Evolutionary conservation across 495 filamentous ascomycete species (phyloP).

Genomic region (Aspergillus conjunctus): DNA sequence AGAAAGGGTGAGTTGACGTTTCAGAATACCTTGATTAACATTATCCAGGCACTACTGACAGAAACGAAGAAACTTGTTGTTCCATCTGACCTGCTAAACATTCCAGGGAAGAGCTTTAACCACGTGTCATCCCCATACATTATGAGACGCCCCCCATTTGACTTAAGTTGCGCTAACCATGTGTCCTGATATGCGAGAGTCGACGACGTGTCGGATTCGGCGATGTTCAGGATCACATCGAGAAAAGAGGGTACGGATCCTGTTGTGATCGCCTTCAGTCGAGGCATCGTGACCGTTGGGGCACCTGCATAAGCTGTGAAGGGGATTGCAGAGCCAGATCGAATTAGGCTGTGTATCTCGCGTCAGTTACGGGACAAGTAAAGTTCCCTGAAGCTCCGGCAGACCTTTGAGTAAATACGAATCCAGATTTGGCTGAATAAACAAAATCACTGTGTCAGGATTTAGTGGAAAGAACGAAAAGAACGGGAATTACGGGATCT

Average conservation of each 20-base stretch:
- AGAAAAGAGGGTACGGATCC: constrained; percentile 96
- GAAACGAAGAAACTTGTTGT: constrained; percentile 98
- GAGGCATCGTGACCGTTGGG: constrained; percentile 97
- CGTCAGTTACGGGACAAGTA: neutral
- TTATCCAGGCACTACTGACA: constrained; percentile 57
- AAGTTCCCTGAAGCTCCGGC: constrained; percentile 12
- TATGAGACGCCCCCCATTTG: constrained; percentile 72
- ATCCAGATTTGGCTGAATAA: constrained; percentile 77
- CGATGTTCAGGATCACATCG: constrained; percentile 95
- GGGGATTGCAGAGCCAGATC: constrained; percentile 77
- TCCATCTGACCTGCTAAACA: constrained; percentile 83
- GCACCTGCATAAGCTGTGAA: constrained; percentile 96
- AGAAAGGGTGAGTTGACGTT: constrained; percentile 28
- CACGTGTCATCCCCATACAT: constrained; percentile 99
- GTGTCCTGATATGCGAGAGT: constrained; percentile 87
- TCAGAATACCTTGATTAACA: constrained; percentile 1
- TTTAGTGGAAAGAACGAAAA: constrained; percentile 19
- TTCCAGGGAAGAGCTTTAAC: constrained; percentile 91
- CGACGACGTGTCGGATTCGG: constrained; percentile 87
- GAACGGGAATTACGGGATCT: constrained; percentile 1
- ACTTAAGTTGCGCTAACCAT: constrained; percentile 90
- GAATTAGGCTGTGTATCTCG: constrained; percentile 68
- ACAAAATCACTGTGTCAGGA: constrained; percentile 80
- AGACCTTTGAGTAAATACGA: constrained; percentile 87
- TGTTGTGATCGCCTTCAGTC: constrained; percentile 95